phyloP scores from a whole-genome alignment of 148 eudicot genomes.

The Chenopodium formosanum region DNA sequence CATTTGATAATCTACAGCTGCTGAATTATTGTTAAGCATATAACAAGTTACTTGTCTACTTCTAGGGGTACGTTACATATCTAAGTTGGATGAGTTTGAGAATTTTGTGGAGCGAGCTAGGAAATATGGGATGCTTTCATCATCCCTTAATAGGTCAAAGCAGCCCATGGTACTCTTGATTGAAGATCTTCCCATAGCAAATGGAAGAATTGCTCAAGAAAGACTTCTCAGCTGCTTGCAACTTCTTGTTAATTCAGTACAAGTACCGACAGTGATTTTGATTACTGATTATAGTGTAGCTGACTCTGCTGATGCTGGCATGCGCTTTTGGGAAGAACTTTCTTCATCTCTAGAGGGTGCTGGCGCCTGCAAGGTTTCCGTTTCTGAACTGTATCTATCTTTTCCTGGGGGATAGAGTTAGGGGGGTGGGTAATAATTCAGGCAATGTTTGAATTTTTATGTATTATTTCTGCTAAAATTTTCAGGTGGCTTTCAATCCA shows the following conservation, averaged over 20 bases:
- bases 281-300: constrained; percentile 63
- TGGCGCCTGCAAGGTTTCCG: constrained; percentile 89
- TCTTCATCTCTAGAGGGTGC: constrained; percentile 62
- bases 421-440: not conserved
- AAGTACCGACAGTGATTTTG: constrained; percentile 76
- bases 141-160: constrained; percentile 35
- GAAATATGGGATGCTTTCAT: constrained; percentile 68
- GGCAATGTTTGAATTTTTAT: not conserved
- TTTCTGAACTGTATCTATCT: constrained; percentile 25
- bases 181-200: constrained; percentile 90
- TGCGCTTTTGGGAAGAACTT: constrained; percentile 68
- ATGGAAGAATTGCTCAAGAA: constrained; percentile 62
- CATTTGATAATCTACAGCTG: too few relatives aligned
- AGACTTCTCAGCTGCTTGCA: constrained; percentile 67
- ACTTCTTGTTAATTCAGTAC: constrained; percentile 75
- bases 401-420: not conserved
- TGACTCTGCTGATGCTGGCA: constrained; percentile 55
- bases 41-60: constrained; percentile 4
- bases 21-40: not conserved
- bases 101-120: constrained; percentile 76
- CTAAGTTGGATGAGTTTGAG: constrained; percentile 95
- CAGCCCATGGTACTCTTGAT: constrained; percentile 55
- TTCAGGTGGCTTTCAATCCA: constrained; percentile 91
- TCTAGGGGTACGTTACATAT: constrained; percentile 65
- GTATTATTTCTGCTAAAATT: constrained; percentile 10